These are phyloP conservation scores for Bolboschoenoplectus hybrid DNA, from an alignment of 202 grass and related monocot genomes.

Conservation along the genomic window DNA sequence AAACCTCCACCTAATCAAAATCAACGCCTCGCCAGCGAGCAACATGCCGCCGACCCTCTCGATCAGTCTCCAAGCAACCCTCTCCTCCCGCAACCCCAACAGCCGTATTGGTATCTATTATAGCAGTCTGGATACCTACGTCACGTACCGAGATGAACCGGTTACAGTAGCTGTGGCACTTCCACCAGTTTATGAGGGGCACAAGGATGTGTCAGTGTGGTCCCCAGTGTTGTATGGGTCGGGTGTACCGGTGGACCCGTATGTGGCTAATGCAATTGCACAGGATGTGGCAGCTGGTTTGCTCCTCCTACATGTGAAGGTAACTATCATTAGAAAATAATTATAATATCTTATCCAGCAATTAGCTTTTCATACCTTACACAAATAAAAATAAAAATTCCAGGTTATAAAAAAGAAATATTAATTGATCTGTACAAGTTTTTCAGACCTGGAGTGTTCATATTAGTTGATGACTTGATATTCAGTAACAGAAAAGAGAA, in stretches of 20 bases:
- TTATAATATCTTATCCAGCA: background rate
- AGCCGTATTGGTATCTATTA: conserved; percentile 61
- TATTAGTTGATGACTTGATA: background rate
- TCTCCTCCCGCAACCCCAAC: conserved; percentile 78
- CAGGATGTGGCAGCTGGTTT: conserved; percentile 53
- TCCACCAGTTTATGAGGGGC: conserved; percentile 71
- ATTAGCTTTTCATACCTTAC: background rate
- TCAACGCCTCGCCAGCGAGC: conserved; percentile 44
- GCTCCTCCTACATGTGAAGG: conserved; percentile 56
- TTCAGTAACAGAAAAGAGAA: conserved; percentile 3
- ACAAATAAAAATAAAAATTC: background rate
- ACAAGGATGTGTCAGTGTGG: conserved; percentile 69
- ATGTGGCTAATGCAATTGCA: conserved; percentile 52
- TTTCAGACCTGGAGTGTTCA: background rate
- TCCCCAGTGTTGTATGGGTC: conserved; percentile 60
- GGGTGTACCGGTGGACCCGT: conserved; percentile 49
- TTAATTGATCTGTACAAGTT: background rate
- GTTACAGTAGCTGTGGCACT: conserved; percentile 56
- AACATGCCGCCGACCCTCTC: conserved; percentile 47
- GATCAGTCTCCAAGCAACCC: conserved; percentile 57
- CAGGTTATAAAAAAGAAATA: background rate
- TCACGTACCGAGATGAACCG: conserved; percentile 65
- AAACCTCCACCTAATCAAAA: conserved; percentile 58
- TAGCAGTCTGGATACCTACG: conserved; percentile 52
- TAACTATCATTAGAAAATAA: conserved; percentile 14